Percentiles rank a stretch among this genome's conserved stretches.
These are phyloP conservation scores for Ilyonectria sp. DNA, from an alignment of 2,329 filamentous ascomycete species.

Conservation along the genomic window DNA sequence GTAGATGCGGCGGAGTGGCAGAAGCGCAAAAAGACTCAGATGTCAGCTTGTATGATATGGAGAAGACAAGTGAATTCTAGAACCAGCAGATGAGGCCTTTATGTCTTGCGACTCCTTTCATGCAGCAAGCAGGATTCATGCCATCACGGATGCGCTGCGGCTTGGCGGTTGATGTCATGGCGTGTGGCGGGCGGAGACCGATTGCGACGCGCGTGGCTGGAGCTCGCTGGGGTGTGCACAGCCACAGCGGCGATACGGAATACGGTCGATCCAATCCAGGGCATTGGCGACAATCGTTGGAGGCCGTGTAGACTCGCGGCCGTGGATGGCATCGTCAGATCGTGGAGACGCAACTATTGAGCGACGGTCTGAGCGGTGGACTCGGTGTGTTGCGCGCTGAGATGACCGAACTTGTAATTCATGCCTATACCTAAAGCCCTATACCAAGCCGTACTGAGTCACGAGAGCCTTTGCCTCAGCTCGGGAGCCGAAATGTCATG, in stretches of 20 bases:
- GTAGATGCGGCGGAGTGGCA: background rate
- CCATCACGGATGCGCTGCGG: slow-evolving; percentile 25
- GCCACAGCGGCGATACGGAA: slow-evolving; percentile 34
- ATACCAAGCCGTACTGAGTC: too few relatives aligned
- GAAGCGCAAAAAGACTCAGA: background rate
- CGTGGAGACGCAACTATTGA: too few relatives aligned
- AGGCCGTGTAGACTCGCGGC: background rate
- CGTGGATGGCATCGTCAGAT: too few relatives aligned
- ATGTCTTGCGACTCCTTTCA: background rate
- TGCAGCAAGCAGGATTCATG: slow-evolving; percentile 33
- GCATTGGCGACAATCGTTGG: background rate
- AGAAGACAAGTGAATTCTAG: background rate
- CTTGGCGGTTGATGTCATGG: slow-evolving; percentile 44
- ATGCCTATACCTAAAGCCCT: too few relatives aligned
- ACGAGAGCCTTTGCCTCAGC: background rate
- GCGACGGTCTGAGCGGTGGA: too few relatives aligned
- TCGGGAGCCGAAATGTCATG: slow-evolving; percentile 6
- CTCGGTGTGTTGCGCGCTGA: too few relatives aligned
- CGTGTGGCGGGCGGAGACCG: slow-evolving; percentile 36
- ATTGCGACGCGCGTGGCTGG: slow-evolving; percentile 40
- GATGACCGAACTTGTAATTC: too few relatives aligned
- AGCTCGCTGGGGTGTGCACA: slow-evolving; percentile 33
- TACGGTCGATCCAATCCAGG: slow-evolving; percentile 13
- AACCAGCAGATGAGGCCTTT: background rate
- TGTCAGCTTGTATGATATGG: background rate